Evolutionary conservation across 202 grass and related monocot species (phyloP).

Genomic region (Hordeum pubiflorum): DNA sequence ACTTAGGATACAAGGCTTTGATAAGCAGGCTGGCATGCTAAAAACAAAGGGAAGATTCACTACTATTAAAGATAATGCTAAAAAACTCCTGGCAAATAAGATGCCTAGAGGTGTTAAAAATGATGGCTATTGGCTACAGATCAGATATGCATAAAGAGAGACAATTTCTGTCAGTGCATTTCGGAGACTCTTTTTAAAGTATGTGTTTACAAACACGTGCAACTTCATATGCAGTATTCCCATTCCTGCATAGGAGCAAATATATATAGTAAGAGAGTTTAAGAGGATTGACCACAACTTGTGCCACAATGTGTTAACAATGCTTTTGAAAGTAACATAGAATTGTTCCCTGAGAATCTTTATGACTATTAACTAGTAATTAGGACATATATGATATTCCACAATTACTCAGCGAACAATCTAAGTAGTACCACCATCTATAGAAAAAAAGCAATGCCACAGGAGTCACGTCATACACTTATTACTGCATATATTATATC

Average conservation of each 20-base stretch:
- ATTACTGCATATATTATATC: background rate
- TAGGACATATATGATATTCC: background rate
- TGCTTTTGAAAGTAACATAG: background rate
- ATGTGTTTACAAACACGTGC: background rate
- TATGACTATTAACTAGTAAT: background rate
- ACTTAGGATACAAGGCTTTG: background rate
- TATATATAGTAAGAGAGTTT: background rate
- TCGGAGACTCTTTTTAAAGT: background rate
- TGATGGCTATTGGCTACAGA: background rate
- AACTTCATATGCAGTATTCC: background rate
- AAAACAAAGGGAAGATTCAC: background rate
- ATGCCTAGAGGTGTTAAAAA: background rate
- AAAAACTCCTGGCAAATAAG: background rate
- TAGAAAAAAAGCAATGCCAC: background rate
- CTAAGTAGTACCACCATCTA: background rate
- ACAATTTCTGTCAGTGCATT: background rate
- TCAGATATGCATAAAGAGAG: background rate
- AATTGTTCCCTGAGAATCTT: background rate
- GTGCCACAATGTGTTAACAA: background rate
- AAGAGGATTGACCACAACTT: background rate
- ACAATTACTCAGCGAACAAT: background rate
- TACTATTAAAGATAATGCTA: background rate
- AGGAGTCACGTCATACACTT: background rate
- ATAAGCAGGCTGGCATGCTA: background rate
- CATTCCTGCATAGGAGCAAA: background rate